These are phyloP conservation scores for Aspergillus latus DNA, from an alignment of 2,329 filamentous ascomycete genomes.

Conservation along the genomic window DNA sequence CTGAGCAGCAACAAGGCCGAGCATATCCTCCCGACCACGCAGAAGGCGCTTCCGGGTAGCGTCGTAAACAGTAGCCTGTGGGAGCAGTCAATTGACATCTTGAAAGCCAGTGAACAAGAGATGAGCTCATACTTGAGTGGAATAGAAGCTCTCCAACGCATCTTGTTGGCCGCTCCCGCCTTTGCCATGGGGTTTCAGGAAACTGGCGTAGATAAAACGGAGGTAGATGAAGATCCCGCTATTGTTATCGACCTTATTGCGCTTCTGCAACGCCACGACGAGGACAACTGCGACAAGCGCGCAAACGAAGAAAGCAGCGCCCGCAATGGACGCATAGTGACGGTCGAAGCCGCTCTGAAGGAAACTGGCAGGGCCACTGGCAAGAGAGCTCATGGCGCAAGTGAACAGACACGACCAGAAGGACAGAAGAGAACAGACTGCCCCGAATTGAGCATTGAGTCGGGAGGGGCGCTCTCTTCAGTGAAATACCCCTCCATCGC, in stretches of 20 bases:
- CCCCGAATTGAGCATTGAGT: constrained; percentile 9
- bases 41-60: neutral
- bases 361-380: constrained; percentile 15
- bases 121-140: constrained; percentile 62
- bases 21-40: neutral
- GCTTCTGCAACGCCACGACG: constrained; percentile 30
- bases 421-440: constrained; percentile 7
- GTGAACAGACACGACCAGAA: neutral
- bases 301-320: constrained; percentile 35
- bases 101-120: too few relatives aligned
- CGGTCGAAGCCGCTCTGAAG: constrained; percentile 26
- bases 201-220: constrained; percentile 82
- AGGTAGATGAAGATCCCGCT: constrained; percentile 47
- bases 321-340: constrained; percentile 36
- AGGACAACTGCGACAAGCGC: constrained; percentile 36
- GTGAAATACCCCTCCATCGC: constrained; percentile 19
- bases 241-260: constrained; percentile 35
- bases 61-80: neutral
- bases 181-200: constrained; percentile 83
- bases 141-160: constrained; percentile 95
- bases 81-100: neutral
- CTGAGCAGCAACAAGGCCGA: neutral
- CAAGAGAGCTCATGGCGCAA: constrained; percentile 18
- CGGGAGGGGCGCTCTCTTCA: constrained; percentile 21
- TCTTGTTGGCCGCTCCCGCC: constrained; percentile 75